phyloP scores from a whole-genome alignment of 345 rosid species.

The Euclidium syriacum region DNA sequence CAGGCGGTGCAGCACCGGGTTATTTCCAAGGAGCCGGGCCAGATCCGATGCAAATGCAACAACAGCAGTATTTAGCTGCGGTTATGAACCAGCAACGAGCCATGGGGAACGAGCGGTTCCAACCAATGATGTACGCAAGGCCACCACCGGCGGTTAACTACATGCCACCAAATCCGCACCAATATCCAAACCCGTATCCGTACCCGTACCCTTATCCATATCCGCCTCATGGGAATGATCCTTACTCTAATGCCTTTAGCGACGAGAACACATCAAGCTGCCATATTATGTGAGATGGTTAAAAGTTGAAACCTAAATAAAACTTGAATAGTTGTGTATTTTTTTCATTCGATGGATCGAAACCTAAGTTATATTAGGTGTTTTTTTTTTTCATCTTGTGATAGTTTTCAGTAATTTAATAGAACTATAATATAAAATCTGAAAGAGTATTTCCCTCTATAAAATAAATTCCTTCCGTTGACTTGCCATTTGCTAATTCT shows the following conservation, averaged over 20 bases:
- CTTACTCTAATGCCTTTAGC: slow-evolving; percentile 56
- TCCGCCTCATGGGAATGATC: slow-evolving; percentile 27
- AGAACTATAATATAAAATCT: background rate
- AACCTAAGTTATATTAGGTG: slow-evolving; percentile 10
- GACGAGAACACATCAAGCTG: slow-evolving; percentile 93
- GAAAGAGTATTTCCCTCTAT: background rate
- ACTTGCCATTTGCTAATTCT: background rate
- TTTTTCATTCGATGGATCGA: background rate
- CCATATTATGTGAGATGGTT: slow-evolving; percentile 64
- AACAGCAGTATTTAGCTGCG: slow-evolving; percentile 56
- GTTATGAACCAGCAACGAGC: slow-evolving; percentile 90
- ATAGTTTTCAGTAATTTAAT: slow-evolving; percentile 16
- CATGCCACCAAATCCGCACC: slow-evolving; percentile 49
- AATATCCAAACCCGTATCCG: slow-evolving; percentile 41
- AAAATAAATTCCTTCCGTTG: background rate
- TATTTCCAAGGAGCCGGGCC: slow-evolving; percentile 70
- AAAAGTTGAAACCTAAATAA: background rate
- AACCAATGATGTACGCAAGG: slow-evolving; percentile 85
- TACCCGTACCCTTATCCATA: slow-evolving; percentile 37
- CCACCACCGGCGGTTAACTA: slow-evolving; percentile 85
- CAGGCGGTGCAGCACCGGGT: slow-evolving; percentile 38
- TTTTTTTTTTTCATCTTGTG: background rate
- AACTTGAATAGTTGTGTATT: slow-evolving; percentile 17
- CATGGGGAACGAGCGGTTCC: slow-evolving; percentile 74
- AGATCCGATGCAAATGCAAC: slow-evolving; percentile 61